These are phyloP conservation scores for Colletotrichum godetiae DNA, from an alignment of 2,329 filamentous ascomycete genomes.

Conservation along the genomic window DNA sequence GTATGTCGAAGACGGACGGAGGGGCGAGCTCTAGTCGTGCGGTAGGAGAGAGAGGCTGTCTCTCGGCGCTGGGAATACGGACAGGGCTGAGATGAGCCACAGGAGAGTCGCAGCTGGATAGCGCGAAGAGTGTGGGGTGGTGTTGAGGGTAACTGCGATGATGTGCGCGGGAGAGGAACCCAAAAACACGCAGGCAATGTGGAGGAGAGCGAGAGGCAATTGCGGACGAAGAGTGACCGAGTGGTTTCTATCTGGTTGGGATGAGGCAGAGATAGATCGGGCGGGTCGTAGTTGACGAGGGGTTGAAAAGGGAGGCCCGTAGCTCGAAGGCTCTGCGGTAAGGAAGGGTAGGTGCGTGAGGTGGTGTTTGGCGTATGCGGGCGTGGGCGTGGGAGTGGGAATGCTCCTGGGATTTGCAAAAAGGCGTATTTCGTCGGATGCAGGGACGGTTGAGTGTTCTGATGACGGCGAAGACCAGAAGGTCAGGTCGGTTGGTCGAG, in stretches of 20 bases:
- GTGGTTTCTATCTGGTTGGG: background rate
- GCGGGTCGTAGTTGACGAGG: background rate
- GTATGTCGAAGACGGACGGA: conserved; percentile 13
- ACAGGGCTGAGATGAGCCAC: conserved; percentile 18
- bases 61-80: conserved; percentile 10
- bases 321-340: background rate
- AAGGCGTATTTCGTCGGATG: conserved; percentile 8
- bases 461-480: background rate
- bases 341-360: background rate
- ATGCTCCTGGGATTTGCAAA: conserved; percentile 2
- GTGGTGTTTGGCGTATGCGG: background rate
- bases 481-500: conserved; percentile 2
- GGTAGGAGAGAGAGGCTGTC: conserved; percentile 3
- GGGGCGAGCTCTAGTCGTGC: conserved; percentile 12
- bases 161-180: conserved; percentile 3
- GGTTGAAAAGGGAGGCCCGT: conserved; percentile 1
- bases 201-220: conserved; percentile 15
- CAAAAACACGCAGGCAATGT: conserved; percentile 23
- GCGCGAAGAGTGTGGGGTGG: background rate
- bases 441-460: conserved; percentile 1
- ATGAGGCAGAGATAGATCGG: background rate
- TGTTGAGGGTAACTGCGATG: background rate
- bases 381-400: background rate
- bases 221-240: background rate
- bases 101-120: conserved; percentile 6